These are phyloP conservation scores for Lupinus albus DNA, from an alignment of 306 rosid species.

Conservation along the genomic window DNA sequence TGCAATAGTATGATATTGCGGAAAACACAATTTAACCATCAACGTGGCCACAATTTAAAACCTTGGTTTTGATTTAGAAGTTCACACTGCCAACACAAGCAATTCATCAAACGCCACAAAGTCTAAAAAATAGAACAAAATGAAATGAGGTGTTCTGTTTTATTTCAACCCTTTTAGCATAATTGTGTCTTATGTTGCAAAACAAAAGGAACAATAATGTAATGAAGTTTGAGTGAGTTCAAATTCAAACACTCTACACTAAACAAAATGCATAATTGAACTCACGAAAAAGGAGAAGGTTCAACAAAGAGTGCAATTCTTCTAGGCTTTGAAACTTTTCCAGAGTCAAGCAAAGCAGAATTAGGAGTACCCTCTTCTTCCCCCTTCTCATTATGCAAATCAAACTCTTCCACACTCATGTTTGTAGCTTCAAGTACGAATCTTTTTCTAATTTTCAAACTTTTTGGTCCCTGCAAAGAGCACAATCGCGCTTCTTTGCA, in stretches of 20 bases:
- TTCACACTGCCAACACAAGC: constrained; percentile 14
- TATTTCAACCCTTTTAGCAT: too few relatives aligned
- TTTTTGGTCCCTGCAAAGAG: constrained; percentile 34
- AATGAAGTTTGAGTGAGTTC: not conserved
- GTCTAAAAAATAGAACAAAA: not conserved
- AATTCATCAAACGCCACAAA: constrained; percentile 34
- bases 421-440: constrained; percentile 49
- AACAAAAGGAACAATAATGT: not conserved
- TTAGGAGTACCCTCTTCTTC: constrained; percentile 55
- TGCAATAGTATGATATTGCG: too few relatives aligned
- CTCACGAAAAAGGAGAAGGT: constrained; percentile 99
- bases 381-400: constrained; percentile 38
- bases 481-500: constrained; percentile 41
- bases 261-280: not conserved
- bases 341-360: constrained; percentile 60
- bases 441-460: constrained; percentile 35
- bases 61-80: not conserved
- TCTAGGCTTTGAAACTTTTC: constrained; percentile 69
- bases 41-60: too few relatives aligned
- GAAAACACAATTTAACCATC: too few relatives aligned
- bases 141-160: too few relatives aligned
- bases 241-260: constrained; percentile 19
- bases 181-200: not conserved
- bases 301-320: constrained; percentile 97
- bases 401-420: constrained; percentile 60